phyloP scores from a whole-genome alignment of 177 flowering plant genomes.

The Vitis hybrid region DNA sequence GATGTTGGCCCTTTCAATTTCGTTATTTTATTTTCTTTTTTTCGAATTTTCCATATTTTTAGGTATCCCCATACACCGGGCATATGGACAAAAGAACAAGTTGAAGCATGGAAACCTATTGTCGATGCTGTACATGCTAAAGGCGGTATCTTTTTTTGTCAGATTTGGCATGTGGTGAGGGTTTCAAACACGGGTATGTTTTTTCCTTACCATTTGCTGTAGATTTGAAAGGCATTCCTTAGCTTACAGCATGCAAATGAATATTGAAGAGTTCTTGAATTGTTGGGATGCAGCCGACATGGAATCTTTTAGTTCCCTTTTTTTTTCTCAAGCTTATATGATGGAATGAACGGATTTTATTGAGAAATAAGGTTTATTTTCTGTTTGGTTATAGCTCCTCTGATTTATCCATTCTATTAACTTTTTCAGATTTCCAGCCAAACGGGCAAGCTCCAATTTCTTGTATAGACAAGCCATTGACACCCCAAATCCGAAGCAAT shows the following conservation, averaged over 20 bases:
- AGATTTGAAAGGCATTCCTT: too few species aligned
- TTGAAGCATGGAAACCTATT: conserved; percentile 50
- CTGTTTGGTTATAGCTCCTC: too few species aligned
- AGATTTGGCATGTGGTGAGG: conserved; percentile 33
- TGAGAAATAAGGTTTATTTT: too few species aligned
- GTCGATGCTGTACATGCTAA: conserved; percentile 50
- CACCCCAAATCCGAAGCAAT: conserved; percentile 19
- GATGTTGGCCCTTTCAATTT: too few species aligned
- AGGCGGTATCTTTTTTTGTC: conserved; percentile 44
- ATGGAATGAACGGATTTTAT: too few species aligned
- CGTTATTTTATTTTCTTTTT: not conserved
- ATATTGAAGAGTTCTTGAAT: not conserved
- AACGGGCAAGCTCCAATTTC: conserved; percentile 43
- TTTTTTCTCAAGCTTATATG: not conserved
- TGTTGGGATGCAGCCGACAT: not conserved
- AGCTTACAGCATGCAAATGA: too few species aligned
- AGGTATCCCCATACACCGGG: conserved; percentile 43
- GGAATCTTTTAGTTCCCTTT: not conserved
- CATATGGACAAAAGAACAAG: conserved; percentile 46
- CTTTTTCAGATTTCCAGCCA: conserved; percentile 13
- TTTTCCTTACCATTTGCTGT: too few species aligned
- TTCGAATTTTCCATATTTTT: not conserved
- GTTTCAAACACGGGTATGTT: conserved; percentile 22
- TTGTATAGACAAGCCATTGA: conserved; percentile 23
- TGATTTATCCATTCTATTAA: too few species aligned